A percentile compares a stretch with the other conserved stretches of the same genome.
phyloP scores from a whole-genome alignment of 768 basidiomycete species.

The Kwoniella mangroviensis region DNA sequence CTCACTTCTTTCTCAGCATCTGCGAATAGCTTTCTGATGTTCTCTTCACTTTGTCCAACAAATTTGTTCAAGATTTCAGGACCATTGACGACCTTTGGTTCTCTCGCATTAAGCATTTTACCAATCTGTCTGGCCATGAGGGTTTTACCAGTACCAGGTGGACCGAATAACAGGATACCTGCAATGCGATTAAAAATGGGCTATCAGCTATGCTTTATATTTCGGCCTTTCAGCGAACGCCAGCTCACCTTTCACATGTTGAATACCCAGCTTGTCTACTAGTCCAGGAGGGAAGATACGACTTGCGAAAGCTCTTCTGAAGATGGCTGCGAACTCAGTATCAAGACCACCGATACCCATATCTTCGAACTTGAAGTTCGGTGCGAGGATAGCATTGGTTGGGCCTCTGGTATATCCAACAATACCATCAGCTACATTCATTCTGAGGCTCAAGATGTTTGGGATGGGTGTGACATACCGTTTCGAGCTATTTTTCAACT shows the following conservation, averaged over 20 bases:
- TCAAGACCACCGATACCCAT: slow-evolving; percentile 99
- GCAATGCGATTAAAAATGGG: neutral
- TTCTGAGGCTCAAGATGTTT: too few species aligned
- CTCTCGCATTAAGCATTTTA: slow-evolving; percentile 96
- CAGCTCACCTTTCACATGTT: slow-evolving; percentile 88
- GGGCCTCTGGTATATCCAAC: too few species aligned
- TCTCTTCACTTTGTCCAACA: slow-evolving; percentile 96
- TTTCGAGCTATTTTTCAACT: slow-evolving; percentile 87
- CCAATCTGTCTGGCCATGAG: slow-evolving; percentile 98
- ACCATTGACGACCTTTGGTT: slow-evolving; percentile 98
- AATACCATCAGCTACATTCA: too few species aligned
- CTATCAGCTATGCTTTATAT: neutral
- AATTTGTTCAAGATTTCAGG: slow-evolving; percentile 97
- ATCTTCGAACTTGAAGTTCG: slow-evolving; percentile 99
- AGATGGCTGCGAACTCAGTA: slow-evolving; percentile 91
- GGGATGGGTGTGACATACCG: slow-evolving; percentile 63
- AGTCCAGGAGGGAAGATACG: slow-evolving; percentile 97
- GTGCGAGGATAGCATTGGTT: slow-evolving; percentile 91
- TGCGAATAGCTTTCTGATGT: slow-evolving; percentile 94
- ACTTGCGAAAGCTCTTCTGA: slow-evolving; percentile 96
- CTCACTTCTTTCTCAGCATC: slow-evolving; percentile 95
- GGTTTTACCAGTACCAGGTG: slow-evolving; percentile 98
- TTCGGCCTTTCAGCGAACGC: too few species aligned
- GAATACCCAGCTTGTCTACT: slow-evolving; percentile 95
- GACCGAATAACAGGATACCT: slow-evolving; percentile 94